Evolutionary conservation across 176 grass and related monocot species (phyloP).

Genomic region (Carex pumila): DNA sequence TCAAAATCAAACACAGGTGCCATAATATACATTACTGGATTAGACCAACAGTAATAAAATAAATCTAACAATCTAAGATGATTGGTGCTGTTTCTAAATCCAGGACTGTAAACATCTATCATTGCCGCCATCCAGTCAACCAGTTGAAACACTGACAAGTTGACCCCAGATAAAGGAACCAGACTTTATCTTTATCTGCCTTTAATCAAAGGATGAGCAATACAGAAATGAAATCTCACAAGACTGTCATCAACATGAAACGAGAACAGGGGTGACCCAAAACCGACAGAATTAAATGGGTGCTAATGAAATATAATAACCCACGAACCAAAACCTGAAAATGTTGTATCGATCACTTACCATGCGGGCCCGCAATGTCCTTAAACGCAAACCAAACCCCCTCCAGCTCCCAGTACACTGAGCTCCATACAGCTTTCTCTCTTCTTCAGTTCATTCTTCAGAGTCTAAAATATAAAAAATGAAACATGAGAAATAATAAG

Average conservation of each 20-base stretch:
- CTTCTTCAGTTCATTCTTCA: constrained; percentile 92
- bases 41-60: background rate
- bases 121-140: background rate
- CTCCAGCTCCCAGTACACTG: constrained; percentile 76
- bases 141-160: background rate
- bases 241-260: background rate
- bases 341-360: constrained; percentile 29
- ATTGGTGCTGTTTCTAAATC: background rate
- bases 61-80: background rate
- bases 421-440: constrained; percentile 72
- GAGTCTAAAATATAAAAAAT: constrained; percentile 34
- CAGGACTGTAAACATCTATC: background rate
- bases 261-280: background rate
- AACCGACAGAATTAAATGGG: background rate
- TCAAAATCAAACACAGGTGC: background rate
- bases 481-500: constrained; percentile 16
- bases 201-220: background rate
- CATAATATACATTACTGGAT: background rate
- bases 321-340: background rate
- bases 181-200: background rate
- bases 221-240: background rate
- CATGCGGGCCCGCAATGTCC: constrained; percentile 90
- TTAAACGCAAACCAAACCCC: constrained; percentile 56
- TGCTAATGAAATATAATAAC: background rate
- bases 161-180: background rate